phyloP scores from a whole-genome alignment of 495 filamentous ascomycete species.

The Talaromyces wortmannii region DNA sequence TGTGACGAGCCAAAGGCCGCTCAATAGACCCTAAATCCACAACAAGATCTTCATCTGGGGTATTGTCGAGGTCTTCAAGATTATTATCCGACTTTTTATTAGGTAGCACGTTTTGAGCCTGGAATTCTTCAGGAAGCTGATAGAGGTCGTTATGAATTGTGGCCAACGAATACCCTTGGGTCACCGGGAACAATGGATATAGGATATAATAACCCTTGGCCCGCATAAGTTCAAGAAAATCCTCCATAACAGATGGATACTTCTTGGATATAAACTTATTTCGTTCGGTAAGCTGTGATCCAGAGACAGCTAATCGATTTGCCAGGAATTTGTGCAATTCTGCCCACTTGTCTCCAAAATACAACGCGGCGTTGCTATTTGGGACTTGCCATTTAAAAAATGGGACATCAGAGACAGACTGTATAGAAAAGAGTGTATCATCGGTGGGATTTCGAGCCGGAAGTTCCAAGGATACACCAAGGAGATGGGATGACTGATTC shows the following conservation, averaged over 20 bases:
- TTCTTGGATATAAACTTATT: constrained; percentile 44
- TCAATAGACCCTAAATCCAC: constrained; percentile 9
- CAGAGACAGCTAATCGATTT: constrained; percentile 32
- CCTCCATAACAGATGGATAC: constrained; percentile 73
- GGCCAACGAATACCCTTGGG: constrained; percentile 40
- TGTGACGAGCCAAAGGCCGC: constrained; percentile 10
- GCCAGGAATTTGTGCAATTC: constrained; percentile 72
- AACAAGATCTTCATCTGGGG: constrained; percentile 1
- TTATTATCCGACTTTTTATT: background rate
- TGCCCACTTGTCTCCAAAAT: constrained; percentile 76
- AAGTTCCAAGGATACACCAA: constrained; percentile 72
- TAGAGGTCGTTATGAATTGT: constrained; percentile 70
- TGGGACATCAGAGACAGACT: constrained; percentile 29
- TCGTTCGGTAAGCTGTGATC: background rate
- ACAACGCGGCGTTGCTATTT: constrained; percentile 69
- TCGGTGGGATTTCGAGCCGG: constrained; percentile 53
- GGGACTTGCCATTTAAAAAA: constrained; percentile 80
- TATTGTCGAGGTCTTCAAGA: constrained; percentile 5
- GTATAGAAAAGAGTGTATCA: constrained; percentile 46
- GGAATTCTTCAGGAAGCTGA: constrained; percentile 59
- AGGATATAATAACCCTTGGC: constrained; percentile 66
- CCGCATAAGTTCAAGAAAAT: constrained; percentile 64
- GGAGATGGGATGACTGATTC: constrained; percentile 41
- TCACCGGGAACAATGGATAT: constrained; percentile 55
- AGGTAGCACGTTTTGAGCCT: background rate